Evolutionary conservation across 768 basidiomycete species (phyloP).

Genomic region (Rhizopogon roseolus): DNA sequence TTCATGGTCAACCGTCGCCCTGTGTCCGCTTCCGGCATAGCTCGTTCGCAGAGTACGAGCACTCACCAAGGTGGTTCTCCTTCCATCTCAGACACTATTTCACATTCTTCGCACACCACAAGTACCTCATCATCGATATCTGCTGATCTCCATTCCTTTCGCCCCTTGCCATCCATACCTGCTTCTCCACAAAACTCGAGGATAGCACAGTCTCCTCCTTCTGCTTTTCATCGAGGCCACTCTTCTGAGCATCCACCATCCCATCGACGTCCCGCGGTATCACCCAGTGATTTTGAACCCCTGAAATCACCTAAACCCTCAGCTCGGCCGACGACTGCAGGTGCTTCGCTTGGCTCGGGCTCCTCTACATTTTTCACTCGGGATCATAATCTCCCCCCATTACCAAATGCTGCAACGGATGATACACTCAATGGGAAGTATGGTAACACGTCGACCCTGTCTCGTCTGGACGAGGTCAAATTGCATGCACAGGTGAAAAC

Average conservation of each 20-base stretch:
- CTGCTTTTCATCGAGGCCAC: slow-evolving; percentile 14
- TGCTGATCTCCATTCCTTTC: slow-evolving; percentile 5
- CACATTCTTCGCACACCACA: slow-evolving; percentile 2
- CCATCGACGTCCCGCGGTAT: slow-evolving; percentile 8
- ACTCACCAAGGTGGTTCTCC: slow-evolving; percentile 21
- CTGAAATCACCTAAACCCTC: slow-evolving; percentile 11
- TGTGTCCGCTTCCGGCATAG: background rate
- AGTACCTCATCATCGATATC: slow-evolving; percentile 7
- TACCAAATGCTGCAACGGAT: background rate
- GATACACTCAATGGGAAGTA: background rate
- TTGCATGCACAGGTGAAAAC: background rate
- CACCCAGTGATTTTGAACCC: background rate
- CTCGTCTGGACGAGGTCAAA: background rate
- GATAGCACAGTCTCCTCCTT: slow-evolving; percentile 9
- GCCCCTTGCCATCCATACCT: slow-evolving; percentile 23
- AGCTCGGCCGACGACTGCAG: slow-evolving; percentile 37
- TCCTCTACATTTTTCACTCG: slow-evolving; percentile 16
- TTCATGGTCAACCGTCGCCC: slow-evolving; percentile 11
- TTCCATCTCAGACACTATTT: slow-evolving; percentile 10
- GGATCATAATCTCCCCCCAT: slow-evolving; percentile 7
- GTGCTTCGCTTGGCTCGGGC: slow-evolving; percentile 18
- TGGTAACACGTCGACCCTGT: background rate
- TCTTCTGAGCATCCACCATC: slow-evolving; percentile 11
- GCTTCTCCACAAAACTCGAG: slow-evolving; percentile 22
- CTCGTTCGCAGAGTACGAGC: slow-evolving; percentile 9